Base-by-base conservation (phyloP, 176 grass and related monocot genomes). In the Musa beccarii region DNA sequence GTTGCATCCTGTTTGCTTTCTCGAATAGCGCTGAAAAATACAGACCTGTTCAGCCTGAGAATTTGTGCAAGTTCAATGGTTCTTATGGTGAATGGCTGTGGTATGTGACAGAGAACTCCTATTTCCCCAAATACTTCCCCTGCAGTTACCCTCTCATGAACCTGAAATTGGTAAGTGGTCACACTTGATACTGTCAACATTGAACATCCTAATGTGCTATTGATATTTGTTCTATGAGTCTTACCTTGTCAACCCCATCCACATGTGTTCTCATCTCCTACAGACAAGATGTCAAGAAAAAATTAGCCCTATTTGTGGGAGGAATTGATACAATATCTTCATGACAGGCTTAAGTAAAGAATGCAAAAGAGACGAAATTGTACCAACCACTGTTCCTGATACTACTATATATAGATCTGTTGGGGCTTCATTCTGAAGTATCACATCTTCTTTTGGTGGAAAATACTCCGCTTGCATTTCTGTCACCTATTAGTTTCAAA, bases 221-320 rank as follows among this genome's bases (percentile, higher is more conserved):
- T 1, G 20, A 7, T n/a, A 66, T 8, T 24, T 23, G 14, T 24
- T 24, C 20, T 28, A 24, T 15, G 19, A 52, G 8, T 10, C 50
- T 67, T 72, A 87, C 89, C 80, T 83, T 77, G 67, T 92, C 85
- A 43, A 77, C 56, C 71, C 50, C 85, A 72, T 88, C 85, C 9
- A 81, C 49, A 68, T 78, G 78, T 57, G 53, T 53, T 49, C 80
- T 68, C 59, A 88, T 73, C 52, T 88, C 89, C 89, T 92, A 80
- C 16, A 11, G 22, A 66, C 23, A 12, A 28, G 23, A 28, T 25
- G 34, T 43, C 34, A 66, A 28, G 21, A 23, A 66, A 22, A 25
- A 66, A 12, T 24, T 8, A 20, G 34, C 21, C 13, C 54, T 51
- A 34, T 71, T 52, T 83, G 12, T 1, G 51, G 34, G 34, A 43